Evolutionary conservation across 2,329 filamentous ascomycete species (phyloP).

Genomic region (Xylaria sp.): DNA sequence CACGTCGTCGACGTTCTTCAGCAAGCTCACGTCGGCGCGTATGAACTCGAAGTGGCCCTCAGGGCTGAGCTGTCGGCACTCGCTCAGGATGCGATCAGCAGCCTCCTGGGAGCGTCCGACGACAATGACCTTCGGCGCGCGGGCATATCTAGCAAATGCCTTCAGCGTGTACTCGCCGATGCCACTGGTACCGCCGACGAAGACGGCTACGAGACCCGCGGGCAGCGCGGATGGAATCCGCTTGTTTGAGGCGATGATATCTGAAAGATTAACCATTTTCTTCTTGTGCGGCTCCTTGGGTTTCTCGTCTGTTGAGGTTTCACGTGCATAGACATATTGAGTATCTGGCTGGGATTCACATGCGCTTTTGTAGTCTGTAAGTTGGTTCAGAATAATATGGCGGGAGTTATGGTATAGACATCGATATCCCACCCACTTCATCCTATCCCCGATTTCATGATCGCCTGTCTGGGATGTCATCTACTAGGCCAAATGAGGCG

Average conservation of each 20-base stretch:
- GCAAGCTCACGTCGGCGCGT: constrained; percentile 57
- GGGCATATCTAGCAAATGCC: constrained; percentile 56
- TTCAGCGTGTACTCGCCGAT: constrained; percentile 62
- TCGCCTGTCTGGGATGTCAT: neutral
- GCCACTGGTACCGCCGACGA: constrained; percentile 63
- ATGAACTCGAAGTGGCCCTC: constrained; percentile 60
- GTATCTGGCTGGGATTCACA: neutral
- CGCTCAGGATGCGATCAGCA: constrained; percentile 54
- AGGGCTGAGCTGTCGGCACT: constrained; percentile 58
- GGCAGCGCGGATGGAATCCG: constrained; percentile 50
- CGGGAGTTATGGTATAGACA: neutral
- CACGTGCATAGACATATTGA: neutral
- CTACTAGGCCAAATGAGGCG: constrained; percentile 15
- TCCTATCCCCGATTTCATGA: neutral
- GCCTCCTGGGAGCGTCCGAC: constrained; percentile 59
- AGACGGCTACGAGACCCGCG: constrained; percentile 59
- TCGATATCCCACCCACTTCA: neutral
- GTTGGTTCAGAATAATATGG: neutral
- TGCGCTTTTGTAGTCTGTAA: neutral
- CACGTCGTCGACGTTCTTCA: constrained; percentile 61
- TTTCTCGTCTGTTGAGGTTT: neutral
- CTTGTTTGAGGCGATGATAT: constrained; percentile 50
- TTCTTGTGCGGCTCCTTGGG: neutral
- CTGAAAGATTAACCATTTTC: constrained; percentile 28
- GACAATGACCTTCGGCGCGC: constrained; percentile 58